Evolutionary conservation across 495 filamentous ascomycete genomes (phyloP), one percentile per base, ranked within the genome.

Genomic region (Talaromyces nanjingensis): DNA sequence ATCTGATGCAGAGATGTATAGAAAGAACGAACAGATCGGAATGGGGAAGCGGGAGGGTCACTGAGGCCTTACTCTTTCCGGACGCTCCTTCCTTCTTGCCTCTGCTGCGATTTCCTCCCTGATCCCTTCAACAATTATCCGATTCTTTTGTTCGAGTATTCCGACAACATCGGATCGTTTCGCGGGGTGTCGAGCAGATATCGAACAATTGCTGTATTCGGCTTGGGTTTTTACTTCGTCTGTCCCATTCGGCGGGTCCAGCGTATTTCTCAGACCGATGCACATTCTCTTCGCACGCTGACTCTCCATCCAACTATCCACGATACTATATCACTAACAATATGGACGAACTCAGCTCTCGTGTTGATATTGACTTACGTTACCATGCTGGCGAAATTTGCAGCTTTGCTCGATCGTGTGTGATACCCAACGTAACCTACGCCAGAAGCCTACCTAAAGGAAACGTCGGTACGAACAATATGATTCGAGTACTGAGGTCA

Each of bases 231-330:
- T 55, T n/a, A 24, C 52, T n/a, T 55, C 14, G 22, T 14, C 25
- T 24, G 52, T 55, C 39, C 59, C 31, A 12, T 47, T 47, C 9
- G 11, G 33, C 22, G 33, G 53, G 54, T 34, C 55, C 63, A 52
- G 65, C 65, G 65, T 67, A 67, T 64, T 67, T 67, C 29, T 65
- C 65, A 67, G 65, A 65, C 65, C 65, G 63, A 65, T 1, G 45
- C n/a, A 7, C 45, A 49, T 49, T 49, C 18, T 49, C n/a, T 49
- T n/a, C n/a, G n/a, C n/a, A n/a, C 5, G n/a, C 22, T 29, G 18
- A 29, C 24, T n/a, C 24, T 1, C 18, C n/a, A n/a, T 2, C 45
- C 16, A 1, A 9, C 42, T 9, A 20, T 18, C 11, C 45, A 20
- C 45, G 8, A 20, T 22, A 20, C 8, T 1, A 12, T 42, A 16